These are phyloP conservation scores for Bjerkandera adusta DNA, from an alignment of 1,284 basidiomycete genomes.

Conservation along the genomic window DNA sequence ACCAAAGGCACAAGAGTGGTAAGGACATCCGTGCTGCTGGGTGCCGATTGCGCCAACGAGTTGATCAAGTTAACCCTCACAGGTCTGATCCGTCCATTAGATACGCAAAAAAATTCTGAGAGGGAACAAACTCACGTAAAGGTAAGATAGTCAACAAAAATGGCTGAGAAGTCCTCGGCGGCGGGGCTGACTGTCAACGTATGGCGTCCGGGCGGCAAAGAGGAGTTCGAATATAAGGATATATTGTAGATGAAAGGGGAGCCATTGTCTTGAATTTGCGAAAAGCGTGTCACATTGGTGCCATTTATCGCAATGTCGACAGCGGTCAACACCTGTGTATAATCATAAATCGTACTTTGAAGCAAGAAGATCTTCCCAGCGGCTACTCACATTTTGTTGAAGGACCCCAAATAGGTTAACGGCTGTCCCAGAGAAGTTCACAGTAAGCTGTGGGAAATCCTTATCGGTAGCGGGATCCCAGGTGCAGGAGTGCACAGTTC, in stretches of 20 bases:
- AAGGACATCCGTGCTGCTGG: too few relatives aligned
- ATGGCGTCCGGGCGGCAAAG: not conserved
- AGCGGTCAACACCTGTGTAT: not conserved
- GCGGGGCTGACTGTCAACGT: not conserved
- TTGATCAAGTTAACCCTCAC: too few relatives aligned
- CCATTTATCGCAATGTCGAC: slow-evolving; percentile 4
- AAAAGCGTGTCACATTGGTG: not conserved
- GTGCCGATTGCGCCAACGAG: too few relatives aligned
- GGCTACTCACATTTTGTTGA: not conserved
- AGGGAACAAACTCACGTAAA: too few relatives aligned
- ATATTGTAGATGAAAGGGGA: not conserved
- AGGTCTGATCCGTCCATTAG: too few relatives aligned
- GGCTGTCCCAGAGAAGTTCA: not conserved
- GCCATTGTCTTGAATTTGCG: not conserved
- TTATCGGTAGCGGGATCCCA: not conserved
- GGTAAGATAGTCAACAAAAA: too few relatives aligned
- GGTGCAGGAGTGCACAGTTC: not conserved
- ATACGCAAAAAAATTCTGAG: too few relatives aligned
- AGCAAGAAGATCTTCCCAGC: not conserved
- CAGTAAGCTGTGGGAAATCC: not conserved
- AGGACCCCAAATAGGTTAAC: slow-evolving; percentile 2
- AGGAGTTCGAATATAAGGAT: not conserved
- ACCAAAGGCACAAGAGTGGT: too few relatives aligned
- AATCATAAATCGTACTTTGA: too few relatives aligned
- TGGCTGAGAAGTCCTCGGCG: not conserved